phyloP scores from a whole-genome alignment of 2,329 filamentous ascomycete genomes.

The Fusarium graminum region DNA sequence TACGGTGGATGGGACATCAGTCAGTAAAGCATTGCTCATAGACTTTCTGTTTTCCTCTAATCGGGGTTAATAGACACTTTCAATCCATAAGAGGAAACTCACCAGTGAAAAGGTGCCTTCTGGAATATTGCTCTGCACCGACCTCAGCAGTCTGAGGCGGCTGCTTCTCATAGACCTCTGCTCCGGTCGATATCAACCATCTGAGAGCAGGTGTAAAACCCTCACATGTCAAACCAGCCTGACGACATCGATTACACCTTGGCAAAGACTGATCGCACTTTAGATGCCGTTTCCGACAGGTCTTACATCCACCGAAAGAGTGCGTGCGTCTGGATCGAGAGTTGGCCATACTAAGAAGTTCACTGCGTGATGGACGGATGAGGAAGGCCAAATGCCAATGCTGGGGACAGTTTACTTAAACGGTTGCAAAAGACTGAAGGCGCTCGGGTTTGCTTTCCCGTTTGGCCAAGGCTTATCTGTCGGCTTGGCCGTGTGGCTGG shows the following conservation, averaged over 20 bases:
- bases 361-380: not conserved
- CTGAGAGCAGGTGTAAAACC: conserved; percentile 39
- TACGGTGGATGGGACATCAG: conserved; percentile 28
- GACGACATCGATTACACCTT: conserved; percentile 34
- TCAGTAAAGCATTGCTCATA: conserved; percentile 37
- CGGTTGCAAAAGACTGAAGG: conserved; percentile 23
- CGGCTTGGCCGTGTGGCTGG: conserved; percentile 1
- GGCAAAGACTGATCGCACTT: conserved; percentile 42
- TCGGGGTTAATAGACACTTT: not conserved
- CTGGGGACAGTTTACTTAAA: conserved; percentile 23
- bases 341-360: conserved; percentile 23
- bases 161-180: conserved; percentile 38
- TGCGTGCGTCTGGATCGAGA: conserved; percentile 37
- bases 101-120: conserved; percentile 42
- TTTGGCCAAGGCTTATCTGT: conserved; percentile 22
- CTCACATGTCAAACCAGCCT: conserved; percentile 37
- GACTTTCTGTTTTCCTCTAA: conserved; percentile 31
- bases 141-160: conserved; percentile 23
- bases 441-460: conserved; percentile 34
- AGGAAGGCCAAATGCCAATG: conserved; percentile 3
- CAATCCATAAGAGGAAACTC: fast-evolving
- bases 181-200: conserved; percentile 39
- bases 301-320: conserved; percentile 44
- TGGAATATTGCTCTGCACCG: conserved; percentile 33
- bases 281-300: conserved; percentile 43